These are phyloP conservation scores for Monosporascus sp. DNA, from an alignment of 2,329 filamentous ascomycete genomes.

Conservation along the genomic window DNA sequence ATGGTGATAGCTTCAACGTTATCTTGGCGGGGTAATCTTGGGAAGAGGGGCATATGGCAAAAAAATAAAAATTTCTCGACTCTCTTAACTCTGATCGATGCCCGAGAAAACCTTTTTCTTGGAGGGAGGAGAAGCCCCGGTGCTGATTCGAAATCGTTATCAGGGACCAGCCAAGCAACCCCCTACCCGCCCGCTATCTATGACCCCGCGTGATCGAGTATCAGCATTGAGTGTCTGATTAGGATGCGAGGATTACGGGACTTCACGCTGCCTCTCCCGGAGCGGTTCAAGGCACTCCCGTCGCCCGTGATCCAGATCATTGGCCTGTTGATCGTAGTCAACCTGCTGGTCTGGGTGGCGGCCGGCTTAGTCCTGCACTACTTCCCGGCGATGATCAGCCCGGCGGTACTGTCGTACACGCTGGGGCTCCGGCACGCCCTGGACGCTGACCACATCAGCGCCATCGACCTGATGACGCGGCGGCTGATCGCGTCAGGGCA, in stretches of 20 bases:
- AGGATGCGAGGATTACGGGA: slow-evolving; percentile 10
- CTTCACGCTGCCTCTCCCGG: slow-evolving; percentile 11
- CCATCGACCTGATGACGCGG: slow-evolving; percentile 92
- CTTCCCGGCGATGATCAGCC: slow-evolving; percentile 62
- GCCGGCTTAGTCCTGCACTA: slow-evolving; percentile 47
- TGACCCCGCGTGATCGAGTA: too few species aligned
- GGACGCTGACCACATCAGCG: slow-evolving; percentile 83
- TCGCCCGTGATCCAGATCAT: slow-evolving; percentile 41
- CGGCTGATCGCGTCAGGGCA: slow-evolving; percentile 81
- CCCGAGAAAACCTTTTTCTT: too few species aligned
- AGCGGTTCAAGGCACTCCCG: slow-evolving; percentile 23
- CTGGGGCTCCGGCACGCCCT: slow-evolving; percentile 91
- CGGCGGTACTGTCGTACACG: slow-evolving; percentile 80
- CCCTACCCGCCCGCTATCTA: not conserved
- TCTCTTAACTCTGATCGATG: too few species aligned
- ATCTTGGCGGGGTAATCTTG: too few species aligned
- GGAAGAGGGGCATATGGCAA: too few species aligned
- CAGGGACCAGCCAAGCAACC: not conserved
- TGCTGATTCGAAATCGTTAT: too few species aligned
- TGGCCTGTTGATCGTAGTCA: slow-evolving; percentile 41
- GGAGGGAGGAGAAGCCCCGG: too few species aligned
- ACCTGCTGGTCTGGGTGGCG: slow-evolving; percentile 50
- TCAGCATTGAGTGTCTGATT: not conserved
- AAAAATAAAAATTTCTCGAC: too few species aligned
- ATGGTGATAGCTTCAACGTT: too few species aligned